Evolutionary conservation across 2,329 filamentous ascomycete species (phyloP).

Genomic region (Tothia fuscella): DNA sequence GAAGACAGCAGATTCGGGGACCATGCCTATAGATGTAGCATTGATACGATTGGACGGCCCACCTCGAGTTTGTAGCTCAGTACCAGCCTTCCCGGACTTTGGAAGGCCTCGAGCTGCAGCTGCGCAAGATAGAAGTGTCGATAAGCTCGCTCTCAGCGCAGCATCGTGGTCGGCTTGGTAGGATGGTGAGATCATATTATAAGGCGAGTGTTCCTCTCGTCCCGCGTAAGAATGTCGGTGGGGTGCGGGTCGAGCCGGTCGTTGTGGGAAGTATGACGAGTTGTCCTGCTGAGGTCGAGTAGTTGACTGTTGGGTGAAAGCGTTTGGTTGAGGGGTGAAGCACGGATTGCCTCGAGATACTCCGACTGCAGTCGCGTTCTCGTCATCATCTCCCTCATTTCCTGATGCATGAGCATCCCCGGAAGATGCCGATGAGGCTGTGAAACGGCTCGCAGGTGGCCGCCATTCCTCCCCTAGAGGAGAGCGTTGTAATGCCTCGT

Average conservation of each 20-base stretch:
- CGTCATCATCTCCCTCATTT: slow-evolving; percentile 50
- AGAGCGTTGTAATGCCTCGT: slow-evolving; percentile 33
- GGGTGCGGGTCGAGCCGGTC: slow-evolving; percentile 20
- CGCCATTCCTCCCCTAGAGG: slow-evolving; percentile 22
- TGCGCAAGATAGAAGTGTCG: slow-evolving; percentile 86
- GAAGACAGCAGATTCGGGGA: slow-evolving; percentile 48
- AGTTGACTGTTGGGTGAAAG: slow-evolving; percentile 73
- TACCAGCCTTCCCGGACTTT: slow-evolving; percentile 36
- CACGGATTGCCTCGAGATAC: slow-evolving; percentile 35
- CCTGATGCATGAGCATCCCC: slow-evolving; percentile 16
- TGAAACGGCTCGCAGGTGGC: slow-evolving; percentile 10
- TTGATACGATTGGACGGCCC: slow-evolving; percentile 31
- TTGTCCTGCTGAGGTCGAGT: slow-evolving; percentile 35
- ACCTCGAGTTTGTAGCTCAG: slow-evolving; percentile 25
- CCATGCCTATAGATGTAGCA: slow-evolving; percentile 43
- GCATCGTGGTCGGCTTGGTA: slow-evolving; percentile 86
- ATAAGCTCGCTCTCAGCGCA: slow-evolving; percentile 82
- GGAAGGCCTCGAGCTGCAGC: slow-evolving; percentile 74
- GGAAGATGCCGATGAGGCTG: slow-evolving; percentile 9
- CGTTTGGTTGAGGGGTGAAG: slow-evolving; percentile 85
- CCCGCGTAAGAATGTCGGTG: slow-evolving; percentile 22
- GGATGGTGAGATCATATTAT: slow-evolving; percentile 59
- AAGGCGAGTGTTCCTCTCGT: slow-evolving; percentile 40
- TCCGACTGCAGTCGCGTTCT: slow-evolving; percentile 74
- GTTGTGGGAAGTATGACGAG: slow-evolving; percentile 29